Evolutionary conservation across 2,329 filamentous ascomycete species (phyloP).

Genomic region (Botrytis elliptica): DNA sequence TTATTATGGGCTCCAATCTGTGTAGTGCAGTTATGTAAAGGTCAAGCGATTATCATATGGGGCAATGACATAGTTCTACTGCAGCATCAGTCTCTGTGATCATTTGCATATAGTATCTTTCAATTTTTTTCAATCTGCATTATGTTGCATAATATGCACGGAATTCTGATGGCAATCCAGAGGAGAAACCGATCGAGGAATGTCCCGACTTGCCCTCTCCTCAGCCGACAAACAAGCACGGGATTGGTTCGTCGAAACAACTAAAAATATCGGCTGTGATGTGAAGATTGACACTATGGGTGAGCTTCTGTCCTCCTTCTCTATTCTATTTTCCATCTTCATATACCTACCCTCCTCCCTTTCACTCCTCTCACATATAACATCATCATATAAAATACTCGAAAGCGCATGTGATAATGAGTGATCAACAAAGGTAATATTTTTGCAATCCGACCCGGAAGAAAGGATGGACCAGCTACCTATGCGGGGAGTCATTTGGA

Average conservation of each 20-base stretch:
- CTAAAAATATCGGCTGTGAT: neutral
- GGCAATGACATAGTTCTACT: neutral
- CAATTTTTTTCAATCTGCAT: neutral
- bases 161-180: conserved; percentile 37
- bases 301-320: neutral
- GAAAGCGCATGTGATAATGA: neutral
- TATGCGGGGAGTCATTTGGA: conserved; percentile 71
- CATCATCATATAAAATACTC: no score
- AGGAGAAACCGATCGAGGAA: conserved; percentile 65
- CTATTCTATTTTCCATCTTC: neutral
- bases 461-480: conserved; percentile 58
- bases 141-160: neutral
- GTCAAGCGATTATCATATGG: neutral
- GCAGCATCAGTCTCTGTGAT: neutral
- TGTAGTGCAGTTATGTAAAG: neutral
- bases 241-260: conserved; percentile 3
- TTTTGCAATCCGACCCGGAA: conserved; percentile 69
- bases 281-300: conserved; percentile 14
- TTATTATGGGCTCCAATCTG: neutral
- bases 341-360: no score
- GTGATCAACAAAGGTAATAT: conserved; percentile 53
- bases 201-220: conserved; percentile 71
- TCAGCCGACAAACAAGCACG: conserved; percentile 65
- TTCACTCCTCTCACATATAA: no score
- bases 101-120: neutral